phyloP scores from a whole-genome alignment of 176 grass and related monocot species.

The Aegilops umbellulata region DNA sequence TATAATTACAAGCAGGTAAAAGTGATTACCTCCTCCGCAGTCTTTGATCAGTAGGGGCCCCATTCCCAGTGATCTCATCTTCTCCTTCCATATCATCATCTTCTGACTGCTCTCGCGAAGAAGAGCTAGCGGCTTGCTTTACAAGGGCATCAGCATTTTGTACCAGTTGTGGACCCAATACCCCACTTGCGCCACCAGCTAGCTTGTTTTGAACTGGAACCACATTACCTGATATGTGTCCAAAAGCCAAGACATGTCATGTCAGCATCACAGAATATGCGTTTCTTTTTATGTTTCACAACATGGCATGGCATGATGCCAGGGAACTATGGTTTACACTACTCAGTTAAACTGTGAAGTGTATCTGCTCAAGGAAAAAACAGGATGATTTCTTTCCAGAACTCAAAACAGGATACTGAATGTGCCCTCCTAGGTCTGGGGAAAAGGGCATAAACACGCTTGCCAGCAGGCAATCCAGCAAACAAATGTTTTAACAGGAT shows the following conservation, averaged over 20 bases:
- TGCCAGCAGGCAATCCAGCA: not conserved
- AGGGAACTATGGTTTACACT: not conserved
- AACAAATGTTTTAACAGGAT: not conserved
- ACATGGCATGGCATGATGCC: not conserved
- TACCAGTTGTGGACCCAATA: slow-evolving; percentile 31
- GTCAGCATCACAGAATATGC: slow-evolving; percentile 1
- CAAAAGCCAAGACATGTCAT: slow-evolving; percentile 23
- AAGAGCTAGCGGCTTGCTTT: slow-evolving; percentile 75
- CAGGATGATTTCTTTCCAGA: not conserved
- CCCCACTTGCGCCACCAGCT: slow-evolving; percentile 30
- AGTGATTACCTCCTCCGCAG: slow-evolving; percentile 63
- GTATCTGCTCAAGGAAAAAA: not conserved
- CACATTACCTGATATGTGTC: slow-evolving; percentile 28
- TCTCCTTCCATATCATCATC: slow-evolving; percentile 90
- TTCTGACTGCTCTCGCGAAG: slow-evolving; percentile 70
- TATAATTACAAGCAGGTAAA: not conserved
- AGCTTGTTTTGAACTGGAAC: slow-evolving; percentile 57
- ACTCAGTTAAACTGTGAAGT: slow-evolving; percentile 3
- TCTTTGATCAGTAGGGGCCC: slow-evolving; percentile 56
- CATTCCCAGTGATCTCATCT: slow-evolving; percentile 69
- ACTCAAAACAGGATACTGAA: not conserved
- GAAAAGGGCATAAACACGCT: not conserved
- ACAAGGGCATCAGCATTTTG: slow-evolving; percentile 58
- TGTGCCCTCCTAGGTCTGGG: not conserved
- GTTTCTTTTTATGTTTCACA: not conserved